Percentiles rank a stretch among this genome's conserved stretches.
Evolutionary conservation across 768 basidiomycete genomes (phyloP).

Genomic region (Trametes gibbosa): DNA sequence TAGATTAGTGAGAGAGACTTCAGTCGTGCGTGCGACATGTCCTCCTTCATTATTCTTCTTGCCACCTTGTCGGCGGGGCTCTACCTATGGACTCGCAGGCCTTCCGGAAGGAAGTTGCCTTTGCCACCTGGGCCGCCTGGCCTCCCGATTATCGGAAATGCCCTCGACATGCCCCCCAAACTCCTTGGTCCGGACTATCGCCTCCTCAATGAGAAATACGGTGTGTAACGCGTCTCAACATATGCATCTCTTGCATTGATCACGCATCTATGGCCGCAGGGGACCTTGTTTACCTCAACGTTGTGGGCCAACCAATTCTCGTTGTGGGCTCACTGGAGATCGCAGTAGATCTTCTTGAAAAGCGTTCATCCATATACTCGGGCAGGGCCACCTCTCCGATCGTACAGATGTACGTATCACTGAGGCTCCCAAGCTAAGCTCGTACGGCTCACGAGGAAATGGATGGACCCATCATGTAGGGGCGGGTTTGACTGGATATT

Average conservation of each 20-base stretch:
- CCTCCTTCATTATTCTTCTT: too few relatives aligned
- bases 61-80: not conserved
- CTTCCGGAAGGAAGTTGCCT: not conserved
- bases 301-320: conserved; percentile 63
- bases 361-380: conserved; percentile 66
- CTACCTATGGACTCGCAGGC: not conserved
- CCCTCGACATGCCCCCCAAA: conserved; percentile 4
- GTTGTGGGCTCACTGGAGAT: conserved; percentile 62
- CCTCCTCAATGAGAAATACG: not conserved
- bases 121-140: conserved; percentile 16
- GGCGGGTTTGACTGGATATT: not conserved
- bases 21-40: too few relatives aligned
- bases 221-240: not conserved
- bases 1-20: too few relatives aligned
- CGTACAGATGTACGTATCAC: conserved; percentile 59
- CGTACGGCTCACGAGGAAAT: too few relatives aligned
- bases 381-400: conserved; percentile 69
- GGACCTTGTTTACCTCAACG: conserved; percentile 59
- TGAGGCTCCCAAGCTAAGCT: too few relatives aligned
- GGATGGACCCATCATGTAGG: not conserved
- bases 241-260: not conserved
- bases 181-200: not conserved
- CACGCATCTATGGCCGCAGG: conserved; percentile 37
- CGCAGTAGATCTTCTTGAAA: conserved; percentile 63
- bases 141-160: conserved; percentile 12